phyloP scores from a whole-genome alignment of 2,329 filamentous ascomycete species.

The Coleophoma crateriformis region DNA sequence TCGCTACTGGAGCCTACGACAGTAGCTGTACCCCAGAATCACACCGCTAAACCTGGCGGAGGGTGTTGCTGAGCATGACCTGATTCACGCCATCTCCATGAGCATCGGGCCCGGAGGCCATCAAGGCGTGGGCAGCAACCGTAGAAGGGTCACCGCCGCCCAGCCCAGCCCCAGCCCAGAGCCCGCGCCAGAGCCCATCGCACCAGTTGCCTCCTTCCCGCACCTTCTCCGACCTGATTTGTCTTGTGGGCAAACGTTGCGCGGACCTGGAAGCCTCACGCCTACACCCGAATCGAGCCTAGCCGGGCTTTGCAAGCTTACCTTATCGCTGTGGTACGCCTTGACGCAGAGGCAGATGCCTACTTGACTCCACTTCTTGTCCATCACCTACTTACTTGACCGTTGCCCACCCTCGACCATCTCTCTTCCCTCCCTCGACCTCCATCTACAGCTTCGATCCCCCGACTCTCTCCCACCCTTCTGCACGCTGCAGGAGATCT shows the following conservation, averaged over 20 bases:
- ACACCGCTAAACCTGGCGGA: too few species aligned
- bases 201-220: slow-evolving; percentile 6
- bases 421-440: slow-evolving; percentile 6
- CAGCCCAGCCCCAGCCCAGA: too few species aligned
- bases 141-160: neutral
- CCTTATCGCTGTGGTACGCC: neutral
- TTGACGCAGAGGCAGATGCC: neutral
- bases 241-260: slow-evolving; percentile 7
- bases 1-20: too few species aligned
- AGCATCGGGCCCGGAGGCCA: too few species aligned
- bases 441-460: slow-evolving; percentile 6
- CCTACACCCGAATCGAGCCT: neutral
- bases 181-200: neutral
- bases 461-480: slow-evolving; percentile 11
- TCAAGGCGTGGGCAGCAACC: too few species aligned
- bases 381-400: neutral
- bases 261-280: slow-evolving; percentile 4
- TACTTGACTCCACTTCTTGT: neutral
- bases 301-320: too few species aligned
- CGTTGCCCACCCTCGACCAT: slow-evolving; percentile 7
- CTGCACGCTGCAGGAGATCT: neutral
- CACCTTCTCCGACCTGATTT: slow-evolving; percentile 10
- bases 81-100: too few species aligned
- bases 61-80: too few species aligned
- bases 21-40: too few species aligned